Conservation (phyloP, 805 yeast genomes). For the Nakazawaea siamensis region DNA sequence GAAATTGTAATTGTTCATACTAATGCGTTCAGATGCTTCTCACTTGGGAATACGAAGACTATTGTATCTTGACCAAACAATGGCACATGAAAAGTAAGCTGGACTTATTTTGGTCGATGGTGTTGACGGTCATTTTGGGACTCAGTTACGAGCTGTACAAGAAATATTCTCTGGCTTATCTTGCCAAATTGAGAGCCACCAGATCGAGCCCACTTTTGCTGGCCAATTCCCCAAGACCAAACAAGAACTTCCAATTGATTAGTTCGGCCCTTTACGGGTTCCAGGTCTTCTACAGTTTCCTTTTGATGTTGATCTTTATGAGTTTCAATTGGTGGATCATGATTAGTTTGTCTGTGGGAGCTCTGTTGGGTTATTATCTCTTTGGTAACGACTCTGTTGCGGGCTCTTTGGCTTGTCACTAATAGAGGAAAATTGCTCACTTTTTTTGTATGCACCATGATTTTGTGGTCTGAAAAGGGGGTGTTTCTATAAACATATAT, state of each 20-base stretch:
- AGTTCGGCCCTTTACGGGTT: conserved; percentile 28
- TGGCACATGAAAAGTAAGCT: conserved; percentile 29
- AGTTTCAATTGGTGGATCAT: conserved; percentile 38
- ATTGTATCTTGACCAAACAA: conserved; percentile 31
- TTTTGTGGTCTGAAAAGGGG: too few relatives aligned
- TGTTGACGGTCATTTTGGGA: conserved; percentile 23
- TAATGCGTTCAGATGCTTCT: conserved; percentile 25
- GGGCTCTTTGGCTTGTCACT: conserved; percentile 5
- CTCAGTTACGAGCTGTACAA: conserved; percentile 30
- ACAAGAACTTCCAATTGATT: conserved; percentile 16
- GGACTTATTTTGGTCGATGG: conserved; percentile 25
- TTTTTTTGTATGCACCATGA: too few relatives aligned
- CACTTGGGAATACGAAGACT: conserved; percentile 33
- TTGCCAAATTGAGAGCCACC: not conserved
- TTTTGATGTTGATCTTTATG: conserved; percentile 41
- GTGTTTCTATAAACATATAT: too few relatives aligned
- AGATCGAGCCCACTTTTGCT: not conserved
- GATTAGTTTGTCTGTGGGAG: conserved; percentile 33
- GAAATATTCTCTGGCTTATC: conserved; percentile 2
- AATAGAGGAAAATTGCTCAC: too few relatives aligned
- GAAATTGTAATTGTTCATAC: too few relatives aligned
- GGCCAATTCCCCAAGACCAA: not conserved
- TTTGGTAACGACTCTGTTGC: conserved; percentile 1
- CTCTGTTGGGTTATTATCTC: conserved; percentile 28
- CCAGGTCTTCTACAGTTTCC: conserved; percentile 33